A percentile compares a stretch with the other conserved stretches of the same genome.
phyloP scores from a whole-genome alignment of 495 filamentous ascomycete species.

The Cercophora scortea region DNA sequence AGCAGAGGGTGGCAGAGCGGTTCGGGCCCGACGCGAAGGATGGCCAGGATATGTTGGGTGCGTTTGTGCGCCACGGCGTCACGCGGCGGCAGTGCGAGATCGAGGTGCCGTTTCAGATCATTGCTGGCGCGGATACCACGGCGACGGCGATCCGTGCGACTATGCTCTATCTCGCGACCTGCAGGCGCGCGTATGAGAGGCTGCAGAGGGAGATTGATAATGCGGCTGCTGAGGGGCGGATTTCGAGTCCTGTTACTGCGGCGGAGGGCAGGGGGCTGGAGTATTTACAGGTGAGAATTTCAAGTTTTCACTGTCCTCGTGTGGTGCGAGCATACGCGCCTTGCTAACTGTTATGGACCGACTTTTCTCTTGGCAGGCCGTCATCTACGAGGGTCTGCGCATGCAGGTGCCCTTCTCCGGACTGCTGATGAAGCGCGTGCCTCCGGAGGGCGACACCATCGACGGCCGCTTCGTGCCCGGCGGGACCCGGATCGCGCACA shows the following conservation, averaged over 20 bases:
- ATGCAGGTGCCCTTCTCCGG: conserved; percentile 29
- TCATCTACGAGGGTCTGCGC: conserved; percentile 44
- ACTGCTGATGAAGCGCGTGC: conserved; percentile 36
- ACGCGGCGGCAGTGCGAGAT: conserved; percentile 20
- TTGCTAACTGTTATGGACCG: conserved; percentile 11
- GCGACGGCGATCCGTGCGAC: conserved; percentile 48
- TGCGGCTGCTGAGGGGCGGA: conserved; percentile 23
- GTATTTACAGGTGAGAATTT: conserved; percentile 25
- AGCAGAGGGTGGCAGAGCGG: conserved; percentile 22
- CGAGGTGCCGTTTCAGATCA: conserved; percentile 35
- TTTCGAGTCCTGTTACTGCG: conserved; percentile 19
- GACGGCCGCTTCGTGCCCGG: conserved; percentile 43
- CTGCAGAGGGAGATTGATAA: conserved; percentile 51
- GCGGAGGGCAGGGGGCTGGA: conserved; percentile 33
- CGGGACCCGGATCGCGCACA: conserved; percentile 44
- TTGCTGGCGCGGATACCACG: conserved; percentile 60
- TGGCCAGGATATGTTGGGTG: conserved; percentile 28
- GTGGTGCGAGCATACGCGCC: conserved; percentile 27
- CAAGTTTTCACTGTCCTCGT: conserved; percentile 15
- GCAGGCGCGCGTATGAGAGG: conserved; percentile 35
- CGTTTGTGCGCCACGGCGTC: conserved; percentile 24
- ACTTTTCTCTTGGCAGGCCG: too few species aligned
- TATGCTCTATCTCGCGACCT: conserved; percentile 42
- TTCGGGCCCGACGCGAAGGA: conserved; percentile 21
- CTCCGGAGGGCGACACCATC: conserved; percentile 44